phyloP scores from a whole-genome alignment of 805 yeast species.

The Candida maesae region DNA sequence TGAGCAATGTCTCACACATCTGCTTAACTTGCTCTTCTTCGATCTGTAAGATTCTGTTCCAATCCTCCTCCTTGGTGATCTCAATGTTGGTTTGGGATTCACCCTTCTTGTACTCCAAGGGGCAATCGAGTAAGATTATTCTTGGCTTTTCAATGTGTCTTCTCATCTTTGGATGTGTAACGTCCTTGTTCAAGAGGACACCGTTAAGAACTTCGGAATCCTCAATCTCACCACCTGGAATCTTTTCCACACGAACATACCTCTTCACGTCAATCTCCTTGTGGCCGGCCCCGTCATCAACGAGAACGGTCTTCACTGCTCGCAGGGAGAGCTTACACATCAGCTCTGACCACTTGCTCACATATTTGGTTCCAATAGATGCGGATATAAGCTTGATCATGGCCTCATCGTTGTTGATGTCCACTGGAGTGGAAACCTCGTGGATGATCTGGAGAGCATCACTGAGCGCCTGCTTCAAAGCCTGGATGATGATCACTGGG shows the following conservation, averaged over 20 bases:
- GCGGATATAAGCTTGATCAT: constrained; percentile 85
- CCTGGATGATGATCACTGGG: constrained; percentile 94
- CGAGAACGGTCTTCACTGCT: constrained; percentile 81
- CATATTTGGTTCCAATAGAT: constrained; percentile 94
- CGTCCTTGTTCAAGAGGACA: constrained; percentile 89
- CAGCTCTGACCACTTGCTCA: constrained; percentile 81
- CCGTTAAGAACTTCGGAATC: constrained; percentile 89
- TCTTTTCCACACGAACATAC: constrained; percentile 89
- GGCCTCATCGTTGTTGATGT: constrained; percentile 76
- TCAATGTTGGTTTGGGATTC: constrained; percentile 98
- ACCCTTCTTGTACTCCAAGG: constrained; percentile 97
- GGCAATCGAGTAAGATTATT: constrained; percentile 87
- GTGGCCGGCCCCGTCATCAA: constrained; percentile 52
- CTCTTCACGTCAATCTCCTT: constrained; percentile 91
- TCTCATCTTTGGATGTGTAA: constrained; percentile 98
- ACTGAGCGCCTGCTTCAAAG: constrained; percentile 82
- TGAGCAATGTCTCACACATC: constrained; percentile 80
- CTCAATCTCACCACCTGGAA: constrained; percentile 96
- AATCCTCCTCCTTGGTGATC: constrained; percentile 92
- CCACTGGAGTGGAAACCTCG: constrained; percentile 79
- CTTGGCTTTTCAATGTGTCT: constrained; percentile 86
- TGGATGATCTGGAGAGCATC: constrained; percentile 90
- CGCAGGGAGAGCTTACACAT: constrained; percentile 87
- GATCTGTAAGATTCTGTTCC: constrained; percentile 91
- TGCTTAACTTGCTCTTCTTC: constrained; percentile 95